Percentiles rank a stretch among this genome's conserved stretches.
These are phyloP conservation scores for Alternaria gaisen DNA, from an alignment of 2,329 filamentous ascomycete species.

Conservation along the genomic window DNA sequence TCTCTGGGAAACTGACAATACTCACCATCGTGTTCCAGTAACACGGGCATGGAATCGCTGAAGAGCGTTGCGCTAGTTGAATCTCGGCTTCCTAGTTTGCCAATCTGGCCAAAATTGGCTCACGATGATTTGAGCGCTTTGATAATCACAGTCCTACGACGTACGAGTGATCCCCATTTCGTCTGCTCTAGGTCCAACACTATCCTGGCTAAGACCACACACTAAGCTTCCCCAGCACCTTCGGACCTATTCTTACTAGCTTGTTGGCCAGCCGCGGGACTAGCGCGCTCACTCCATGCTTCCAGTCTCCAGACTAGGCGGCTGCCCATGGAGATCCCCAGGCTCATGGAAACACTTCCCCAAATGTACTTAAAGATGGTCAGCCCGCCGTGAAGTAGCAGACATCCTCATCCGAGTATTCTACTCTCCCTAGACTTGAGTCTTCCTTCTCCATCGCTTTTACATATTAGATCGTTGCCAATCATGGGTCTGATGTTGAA, in stretches of 20 bases:
- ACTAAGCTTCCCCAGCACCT: slow-evolving; percentile 17
- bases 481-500: slow-evolving; percentile 57
- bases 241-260: slow-evolving; percentile 27
- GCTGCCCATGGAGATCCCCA: slow-evolving; percentile 34
- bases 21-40: not conserved
- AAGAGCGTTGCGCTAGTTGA: slow-evolving; percentile 4
- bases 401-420: slow-evolving; percentile 19
- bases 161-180: slow-evolving; percentile 23
- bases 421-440: slow-evolving; percentile 9
- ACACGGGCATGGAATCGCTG: not conserved
- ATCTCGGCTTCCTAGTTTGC: slow-evolving; percentile 9
- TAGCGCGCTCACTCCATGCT: slow-evolving; percentile 32
- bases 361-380: slow-evolving; percentile 34
- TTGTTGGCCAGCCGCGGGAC: slow-evolving; percentile 20
- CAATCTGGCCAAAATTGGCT: slow-evolving; percentile 4
- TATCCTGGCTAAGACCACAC: slow-evolving; percentile 14
- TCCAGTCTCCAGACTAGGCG: slow-evolving; percentile 31
- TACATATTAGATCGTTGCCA: slow-evolving; percentile 17
- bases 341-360: slow-evolving; percentile 23
- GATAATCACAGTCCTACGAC: slow-evolving; percentile 14
- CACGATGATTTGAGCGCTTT: slow-evolving; percentile 14
- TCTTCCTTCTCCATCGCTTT: slow-evolving; percentile 6
- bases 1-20: not conserved
- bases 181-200: slow-evolving; percentile 28
- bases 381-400: slow-evolving; percentile 14